These are phyloP conservation scores for Henckelia pumila DNA, from an alignment of 257 asterid genomes.

Conservation along the genomic window DNA sequence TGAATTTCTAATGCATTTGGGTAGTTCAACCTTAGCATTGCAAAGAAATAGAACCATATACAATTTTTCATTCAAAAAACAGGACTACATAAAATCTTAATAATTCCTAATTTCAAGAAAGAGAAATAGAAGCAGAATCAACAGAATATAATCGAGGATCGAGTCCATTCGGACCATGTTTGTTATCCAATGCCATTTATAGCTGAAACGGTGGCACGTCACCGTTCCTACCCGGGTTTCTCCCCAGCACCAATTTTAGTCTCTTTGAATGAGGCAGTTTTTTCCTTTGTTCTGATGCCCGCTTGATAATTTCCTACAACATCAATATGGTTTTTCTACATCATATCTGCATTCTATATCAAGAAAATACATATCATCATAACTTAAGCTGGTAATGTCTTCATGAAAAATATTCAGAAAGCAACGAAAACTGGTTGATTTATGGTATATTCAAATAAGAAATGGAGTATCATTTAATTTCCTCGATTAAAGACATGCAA, in stretches of 20 bases:
- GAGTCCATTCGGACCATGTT: neutral
- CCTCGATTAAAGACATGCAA: neutral
- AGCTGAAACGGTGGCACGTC: neutral
- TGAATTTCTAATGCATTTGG: neutral
- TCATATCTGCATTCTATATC: neutral
- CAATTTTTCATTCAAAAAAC: neutral
- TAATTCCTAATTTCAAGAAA: neutral
- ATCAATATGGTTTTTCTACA: neutral
- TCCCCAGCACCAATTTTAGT: neutral
- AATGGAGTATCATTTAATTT: neutral
- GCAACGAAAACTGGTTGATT: neutral
- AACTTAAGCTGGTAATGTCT: neutral
- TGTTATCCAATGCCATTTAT: neutral
- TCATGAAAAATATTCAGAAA: neutral
- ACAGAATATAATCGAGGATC: neutral
- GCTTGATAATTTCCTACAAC: conserved; percentile 8
- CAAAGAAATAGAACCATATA: neutral
- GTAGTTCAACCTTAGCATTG: neutral
- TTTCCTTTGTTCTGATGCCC: neutral
- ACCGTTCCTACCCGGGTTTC: neutral
- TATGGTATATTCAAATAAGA: neutral
- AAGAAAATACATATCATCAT: neutral
- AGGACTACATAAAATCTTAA: neutral
- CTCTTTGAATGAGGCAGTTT: neutral
- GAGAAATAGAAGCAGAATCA: neutral